Conservation (phyloP, 176 grass and related monocot species). For the Oryza meyeriana region DNA sequence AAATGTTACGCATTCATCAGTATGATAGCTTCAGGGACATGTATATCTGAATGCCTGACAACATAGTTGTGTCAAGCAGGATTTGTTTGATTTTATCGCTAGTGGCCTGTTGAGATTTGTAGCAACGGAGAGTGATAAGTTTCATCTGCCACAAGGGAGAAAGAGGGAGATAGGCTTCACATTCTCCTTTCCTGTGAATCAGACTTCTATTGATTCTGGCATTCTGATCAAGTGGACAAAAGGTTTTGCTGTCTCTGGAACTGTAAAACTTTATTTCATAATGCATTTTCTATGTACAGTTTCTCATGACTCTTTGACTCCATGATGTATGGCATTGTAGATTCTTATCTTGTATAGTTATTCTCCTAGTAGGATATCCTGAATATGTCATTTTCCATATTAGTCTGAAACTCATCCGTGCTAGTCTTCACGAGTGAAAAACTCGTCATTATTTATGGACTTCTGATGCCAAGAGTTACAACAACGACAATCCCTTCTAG, state of each 20-base stretch:
- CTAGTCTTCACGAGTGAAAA: too few relatives aligned
- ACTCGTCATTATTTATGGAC: not conserved
- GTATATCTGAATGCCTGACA: not conserved
- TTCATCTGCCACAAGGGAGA: conserved; percentile 8
- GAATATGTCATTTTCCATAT: not conserved
- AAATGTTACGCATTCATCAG: not conserved
- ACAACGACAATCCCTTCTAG: not conserved
- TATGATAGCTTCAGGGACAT: not conserved
- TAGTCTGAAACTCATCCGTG: not conserved
- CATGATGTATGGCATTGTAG: not conserved
- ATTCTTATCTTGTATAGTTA: not conserved
- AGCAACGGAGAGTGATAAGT: conserved; percentile 20
- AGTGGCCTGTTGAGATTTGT: conserved; percentile 30
- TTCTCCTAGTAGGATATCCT: not conserved
- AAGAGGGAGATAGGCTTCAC: conserved; percentile 58
- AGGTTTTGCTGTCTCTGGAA: conserved; percentile 42
- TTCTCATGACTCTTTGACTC: not conserved
- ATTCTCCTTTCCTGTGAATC: conserved; percentile 56
- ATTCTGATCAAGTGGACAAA: conserved; percentile 61
- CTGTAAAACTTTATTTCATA: conserved; percentile 25
- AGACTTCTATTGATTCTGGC: conserved; percentile 41
- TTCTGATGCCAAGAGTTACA: not conserved
- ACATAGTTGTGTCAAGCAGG: not conserved
- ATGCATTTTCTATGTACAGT: not conserved
- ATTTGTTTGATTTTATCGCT: conserved; percentile 48